Conservation (phyloP, 108 stramenopile genomes). For the Nannochloropsis gaditana region DNA sequence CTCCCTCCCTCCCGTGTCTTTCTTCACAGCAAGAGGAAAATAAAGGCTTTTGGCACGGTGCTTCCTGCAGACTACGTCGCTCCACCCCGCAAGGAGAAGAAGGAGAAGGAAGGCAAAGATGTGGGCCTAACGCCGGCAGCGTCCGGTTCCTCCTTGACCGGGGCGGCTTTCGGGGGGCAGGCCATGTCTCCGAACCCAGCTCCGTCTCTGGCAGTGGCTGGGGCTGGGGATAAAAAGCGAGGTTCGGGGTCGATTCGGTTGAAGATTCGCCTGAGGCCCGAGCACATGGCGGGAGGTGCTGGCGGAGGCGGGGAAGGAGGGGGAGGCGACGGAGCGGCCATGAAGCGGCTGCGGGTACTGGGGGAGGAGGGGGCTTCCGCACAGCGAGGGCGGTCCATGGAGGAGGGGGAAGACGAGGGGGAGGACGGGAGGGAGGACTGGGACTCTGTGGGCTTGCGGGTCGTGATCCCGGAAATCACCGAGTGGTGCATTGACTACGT, state of each 20-base stretch:
- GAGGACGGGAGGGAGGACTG: slow-evolving; percentile 7
- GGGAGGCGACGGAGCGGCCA: neutral
- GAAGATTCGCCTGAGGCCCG: slow-evolving; percentile 10
- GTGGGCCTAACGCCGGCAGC: neutral
- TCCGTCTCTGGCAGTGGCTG: too few species aligned
- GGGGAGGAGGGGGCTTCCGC: slow-evolving; percentile 14
- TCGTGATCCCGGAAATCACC: neutral
- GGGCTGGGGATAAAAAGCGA: too few species aligned
- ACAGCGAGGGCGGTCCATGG: neutral
- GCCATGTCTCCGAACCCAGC: too few species aligned
- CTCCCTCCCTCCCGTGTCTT: neutral
- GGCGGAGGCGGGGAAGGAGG: neutral
- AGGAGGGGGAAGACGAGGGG: neutral
- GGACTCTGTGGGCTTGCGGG: neutral
- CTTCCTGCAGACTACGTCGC: neutral
- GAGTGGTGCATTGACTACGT: slow-evolving; percentile 6
- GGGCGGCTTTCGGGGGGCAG: neutral
- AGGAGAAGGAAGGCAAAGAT: neutral
- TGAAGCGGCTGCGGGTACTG: neutral
- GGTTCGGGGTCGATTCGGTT: neutral
- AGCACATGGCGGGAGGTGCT: neutral
- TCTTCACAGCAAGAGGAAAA: neutral
- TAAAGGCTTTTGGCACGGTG: neutral
- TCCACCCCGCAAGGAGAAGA: neutral
- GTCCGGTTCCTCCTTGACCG: neutral